Evolutionary conservation across 345 rosid species (phyloP).

Genomic region (Barbarea vulgaris): DNA sequence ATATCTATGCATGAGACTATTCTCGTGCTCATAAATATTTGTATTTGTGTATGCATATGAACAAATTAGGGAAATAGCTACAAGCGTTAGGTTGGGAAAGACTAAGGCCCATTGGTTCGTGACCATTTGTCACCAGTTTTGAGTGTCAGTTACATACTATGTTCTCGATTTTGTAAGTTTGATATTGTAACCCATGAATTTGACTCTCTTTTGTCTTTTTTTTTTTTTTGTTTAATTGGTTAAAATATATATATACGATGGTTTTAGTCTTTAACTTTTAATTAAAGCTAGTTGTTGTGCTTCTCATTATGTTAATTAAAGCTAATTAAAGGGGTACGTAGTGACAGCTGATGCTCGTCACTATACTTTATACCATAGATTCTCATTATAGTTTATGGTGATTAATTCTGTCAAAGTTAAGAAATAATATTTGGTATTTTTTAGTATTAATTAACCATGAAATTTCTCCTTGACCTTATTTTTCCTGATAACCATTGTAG

Average conservation of each 20-base stretch:
- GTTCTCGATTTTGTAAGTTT: not conserved
- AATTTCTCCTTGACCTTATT: not conserved
- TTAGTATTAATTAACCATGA: no score
- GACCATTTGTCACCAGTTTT: conserved; percentile 32
- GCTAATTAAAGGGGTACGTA: not conserved
- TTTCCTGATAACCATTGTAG: no score
- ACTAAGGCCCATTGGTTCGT: conserved; percentile 21
- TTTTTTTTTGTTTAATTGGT: not conserved
- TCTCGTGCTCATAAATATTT: conserved; percentile 34
- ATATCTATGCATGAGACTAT: conserved; percentile 9
- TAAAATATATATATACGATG: not conserved
- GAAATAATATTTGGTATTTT: not conserved
- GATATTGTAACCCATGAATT: conserved; percentile 28
- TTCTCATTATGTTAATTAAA: not conserved
- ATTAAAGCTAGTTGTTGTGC: not conserved
- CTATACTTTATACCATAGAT: not conserved
- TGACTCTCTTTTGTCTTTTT: not conserved
- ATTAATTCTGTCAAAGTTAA: not conserved
- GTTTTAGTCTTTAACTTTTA: not conserved
- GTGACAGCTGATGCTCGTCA: not conserved
- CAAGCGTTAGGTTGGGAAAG: conserved; percentile 22
- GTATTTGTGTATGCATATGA: conserved; percentile 28
- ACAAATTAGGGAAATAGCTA: conserved; percentile 24
- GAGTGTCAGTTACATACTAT: conserved; percentile 9
- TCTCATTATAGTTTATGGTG: not conserved